These are phyloP conservation scores for Picochlorum sp. DNA, from an alignment of 139 green algal genomes.

Conservation along the genomic window DNA sequence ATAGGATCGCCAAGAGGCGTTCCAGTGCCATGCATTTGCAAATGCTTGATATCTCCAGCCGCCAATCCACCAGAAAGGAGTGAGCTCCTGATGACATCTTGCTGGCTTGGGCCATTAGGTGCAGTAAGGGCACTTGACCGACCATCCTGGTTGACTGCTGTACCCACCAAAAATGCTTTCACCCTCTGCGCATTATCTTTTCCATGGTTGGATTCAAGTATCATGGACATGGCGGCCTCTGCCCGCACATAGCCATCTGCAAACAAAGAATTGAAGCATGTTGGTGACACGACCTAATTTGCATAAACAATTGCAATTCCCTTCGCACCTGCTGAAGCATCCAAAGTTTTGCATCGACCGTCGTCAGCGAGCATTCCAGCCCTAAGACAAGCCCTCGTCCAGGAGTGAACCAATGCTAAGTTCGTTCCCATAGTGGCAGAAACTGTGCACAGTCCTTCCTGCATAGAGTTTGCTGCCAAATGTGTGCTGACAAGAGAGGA, in stretches of 20 bases:
- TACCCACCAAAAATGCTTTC: slow-evolving; percentile 24
- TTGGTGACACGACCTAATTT: too few relatives aligned
- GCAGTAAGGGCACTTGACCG: slow-evolving; percentile 45
- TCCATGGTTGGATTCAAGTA: neutral
- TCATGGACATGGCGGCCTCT: slow-evolving; percentile 47
- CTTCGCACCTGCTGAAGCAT: slow-evolving; percentile 38
- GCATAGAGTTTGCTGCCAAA: slow-evolving; percentile 36
- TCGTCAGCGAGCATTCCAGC: slow-evolving; percentile 57
- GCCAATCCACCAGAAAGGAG: slow-evolving; percentile 23
- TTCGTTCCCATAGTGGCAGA: slow-evolving; percentile 65
- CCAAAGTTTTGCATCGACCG: slow-evolving; percentile 82
- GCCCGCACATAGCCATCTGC: slow-evolving; percentile 72
- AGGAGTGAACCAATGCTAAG: slow-evolving; percentile 59
- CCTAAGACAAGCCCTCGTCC: slow-evolving; percentile 38
- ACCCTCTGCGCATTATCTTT: neutral
- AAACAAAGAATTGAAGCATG: too few relatives aligned
- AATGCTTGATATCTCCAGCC: slow-evolving; percentile 11
- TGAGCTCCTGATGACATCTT: slow-evolving; percentile 58
- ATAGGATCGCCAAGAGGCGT: slow-evolving; percentile 73
- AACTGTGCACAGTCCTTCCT: slow-evolving; percentile 17
- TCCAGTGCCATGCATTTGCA: slow-evolving; percentile 73
- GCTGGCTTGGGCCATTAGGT: slow-evolving; percentile 52
- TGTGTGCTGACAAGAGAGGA: slow-evolving; percentile 66
- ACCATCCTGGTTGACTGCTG: slow-evolving; percentile 46
- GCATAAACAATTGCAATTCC: neutral